These are phyloP conservation scores for Fraxinus sp. DNA, from an alignment of 305 asterid species.

Conservation along the genomic window DNA sequence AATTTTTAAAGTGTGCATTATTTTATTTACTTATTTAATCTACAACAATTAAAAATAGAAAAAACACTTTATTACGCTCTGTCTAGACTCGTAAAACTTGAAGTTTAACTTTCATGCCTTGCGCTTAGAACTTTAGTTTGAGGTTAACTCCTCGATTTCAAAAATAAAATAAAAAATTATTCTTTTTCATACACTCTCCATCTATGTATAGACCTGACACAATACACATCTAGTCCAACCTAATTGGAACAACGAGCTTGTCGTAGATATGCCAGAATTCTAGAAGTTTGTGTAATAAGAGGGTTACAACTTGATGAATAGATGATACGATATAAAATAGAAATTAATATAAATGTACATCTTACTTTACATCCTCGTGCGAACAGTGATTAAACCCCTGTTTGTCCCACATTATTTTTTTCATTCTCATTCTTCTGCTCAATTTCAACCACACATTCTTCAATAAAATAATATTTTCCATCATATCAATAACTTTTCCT, in stretches of 20 bases:
- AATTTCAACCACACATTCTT: no score
- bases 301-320: not conserved
- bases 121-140: not conserved
- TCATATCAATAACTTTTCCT: no score
- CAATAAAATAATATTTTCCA: no score
- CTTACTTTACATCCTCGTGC: no score
- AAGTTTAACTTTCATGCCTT: not conserved
- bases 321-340: not conserved
- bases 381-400: no score
- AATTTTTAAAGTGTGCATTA: not conserved
- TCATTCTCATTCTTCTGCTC: no score
- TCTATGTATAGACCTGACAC: not conserved
- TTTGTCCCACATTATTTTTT: no score
- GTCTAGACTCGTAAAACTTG: not conserved
- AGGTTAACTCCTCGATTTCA: not conserved
- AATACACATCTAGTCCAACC: not conserved
- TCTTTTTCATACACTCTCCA: not conserved
- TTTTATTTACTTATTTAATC: no score
- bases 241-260: not conserved
- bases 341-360: no score
- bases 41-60: no score
- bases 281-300: not conserved
- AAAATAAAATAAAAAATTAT: not conserved
- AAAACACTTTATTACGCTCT: not conserved
- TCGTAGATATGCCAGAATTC: not conserved